Evolutionary conservation across 2,329 filamentous ascomycete species (phyloP), one percentile per base, ranked within the genome.

Genomic region (Penicillium sp.): DNA sequence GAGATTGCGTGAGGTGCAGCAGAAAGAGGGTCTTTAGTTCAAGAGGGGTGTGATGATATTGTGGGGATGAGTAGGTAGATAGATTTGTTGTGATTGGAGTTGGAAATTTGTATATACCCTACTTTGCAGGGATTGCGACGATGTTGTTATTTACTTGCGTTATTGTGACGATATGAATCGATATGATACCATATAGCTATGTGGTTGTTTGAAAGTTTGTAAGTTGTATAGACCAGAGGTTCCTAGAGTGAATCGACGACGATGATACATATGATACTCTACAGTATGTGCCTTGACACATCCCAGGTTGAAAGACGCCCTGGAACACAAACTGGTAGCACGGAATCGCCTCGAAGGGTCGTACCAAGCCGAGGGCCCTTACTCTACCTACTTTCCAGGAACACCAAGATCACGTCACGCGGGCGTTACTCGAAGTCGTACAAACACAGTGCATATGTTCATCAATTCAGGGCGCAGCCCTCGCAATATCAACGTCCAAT

Each of bases 1-100:
- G 48, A 59, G 53, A 12, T 39, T 74, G 55, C 68, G 71, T 0
- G 58, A 67, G 17, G 63, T 52, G 45, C 65, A 71, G 53, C 43
- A 57, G 17, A 55, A 63, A 49, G 55, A 61, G 54, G 38, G 55
- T 5, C 25, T 54, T 50, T 55, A 56, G 7, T 6, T 31, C 28
- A 6, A 38, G 11, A 7, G 8, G 10, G 25, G 25, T 25, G 25
- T 25, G 25, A 25, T 25, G 25, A 25, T 25, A 20, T 7, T 38
- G 15, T 14, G n/a, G 31, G 8, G 14, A 43, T n/a, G 4, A 28
- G 6, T 43, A 4, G 11, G 31, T 12, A 15, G 3, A 14, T 50
- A 17, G 34, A 25, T 51, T 31, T 38, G 48, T 15, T 4, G 15
- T 7, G 4, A 20, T 42, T 42, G 10, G n/a, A 20, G 10, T 31